phyloP scores from a whole-genome alignment of 768 basidiomycete genomes.

The Rhodocollybia butyracea region DNA sequence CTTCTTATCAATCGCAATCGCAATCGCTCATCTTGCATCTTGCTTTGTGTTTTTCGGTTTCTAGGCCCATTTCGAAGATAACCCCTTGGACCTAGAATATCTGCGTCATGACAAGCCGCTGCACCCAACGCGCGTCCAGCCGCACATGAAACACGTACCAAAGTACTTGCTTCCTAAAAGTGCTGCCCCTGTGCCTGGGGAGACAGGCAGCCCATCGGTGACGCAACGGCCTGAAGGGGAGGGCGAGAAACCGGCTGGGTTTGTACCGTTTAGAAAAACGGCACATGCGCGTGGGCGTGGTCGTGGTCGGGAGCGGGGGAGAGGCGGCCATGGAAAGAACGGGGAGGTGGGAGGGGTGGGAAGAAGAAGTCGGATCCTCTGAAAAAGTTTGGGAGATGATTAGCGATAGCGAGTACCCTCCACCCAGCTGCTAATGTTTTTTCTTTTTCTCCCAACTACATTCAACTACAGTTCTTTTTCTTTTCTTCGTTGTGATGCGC shows the following conservation, averaged over 20 bases:
- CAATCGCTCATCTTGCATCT: no score
- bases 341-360: constrained; percentile 41
- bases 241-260: constrained; percentile 39
- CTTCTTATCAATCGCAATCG: neutral
- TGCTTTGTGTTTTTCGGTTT: neutral
- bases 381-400: constrained; percentile 58
- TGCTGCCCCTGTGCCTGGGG: constrained; percentile 59
- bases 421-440: neutral
- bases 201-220: no score
- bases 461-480: neutral
- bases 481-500: neutral
- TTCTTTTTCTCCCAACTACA: neutral
- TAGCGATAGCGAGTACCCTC: neutral
- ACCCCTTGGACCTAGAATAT: constrained; percentile 89
- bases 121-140: constrained; percentile 83
- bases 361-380: constrained; percentile 84
- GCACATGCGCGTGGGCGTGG: constrained; percentile 17
- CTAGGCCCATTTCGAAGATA: constrained; percentile 97
- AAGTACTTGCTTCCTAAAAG: constrained; percentile 83
- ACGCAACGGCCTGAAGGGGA: constrained; percentile 15
- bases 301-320: constrained; percentile 47
- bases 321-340: constrained; percentile 36
- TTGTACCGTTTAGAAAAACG: constrained; percentile 72
- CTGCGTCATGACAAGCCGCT: constrained; percentile 93
- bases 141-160: constrained; percentile 96